These are phyloP conservation scores for sunflower (Helianthus annuus) DNA, from an alignment of 129 eudicot genomes.

Conservation along the genomic window HanXRQr2.0-SUNRISE NC_035438.2:55043321-55043820, in stretches of 20 bases:
- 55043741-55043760: not conserved
- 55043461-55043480: not conserved
- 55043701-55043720: not conserved
- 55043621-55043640: not conserved
- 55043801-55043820: constrained; percentile 25
- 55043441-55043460: not conserved
- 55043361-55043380: not conserved
- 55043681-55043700: constrained; percentile 12
- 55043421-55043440: too few relatives aligned
- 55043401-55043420: too few relatives aligned
- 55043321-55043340: not conserved
- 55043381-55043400: not conserved
- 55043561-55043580: too few relatives aligned
- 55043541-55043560: too few relatives aligned
- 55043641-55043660: constrained; percentile 13
- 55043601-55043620: not conserved
- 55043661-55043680: constrained; percentile 11
- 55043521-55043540: too few relatives aligned
- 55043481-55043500: too few relatives aligned
- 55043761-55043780: constrained; percentile 20
- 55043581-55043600: too few relatives aligned
- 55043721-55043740: constrained; percentile 6
- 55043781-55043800: constrained; percentile 2
- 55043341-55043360: constrained; percentile 2
- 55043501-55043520: too few relatives aligned